Evolutionary conservation across 257 asterid species (phyloP).

Genomic region (Orobanche coerulescens): DNA sequence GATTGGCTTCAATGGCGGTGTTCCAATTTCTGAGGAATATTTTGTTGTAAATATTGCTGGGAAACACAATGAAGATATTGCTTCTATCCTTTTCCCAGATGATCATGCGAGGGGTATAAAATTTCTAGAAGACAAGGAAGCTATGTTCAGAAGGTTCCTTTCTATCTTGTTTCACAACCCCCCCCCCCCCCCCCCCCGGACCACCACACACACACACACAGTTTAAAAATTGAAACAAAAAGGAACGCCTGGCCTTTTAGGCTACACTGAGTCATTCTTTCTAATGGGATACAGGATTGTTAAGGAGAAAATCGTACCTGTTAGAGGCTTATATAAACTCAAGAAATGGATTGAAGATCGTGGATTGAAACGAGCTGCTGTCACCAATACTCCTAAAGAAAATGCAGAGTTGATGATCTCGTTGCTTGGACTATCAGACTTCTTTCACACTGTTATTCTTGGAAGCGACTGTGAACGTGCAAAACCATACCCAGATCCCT

Average conservation of each 20-base stretch:
- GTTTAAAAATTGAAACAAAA: too few species aligned
- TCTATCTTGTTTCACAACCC: too few species aligned
- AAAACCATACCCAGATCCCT: slow-evolving; percentile 89
- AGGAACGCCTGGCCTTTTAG: too few species aligned
- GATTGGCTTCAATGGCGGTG: slow-evolving; percentile 87
- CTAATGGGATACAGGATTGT: slow-evolving; percentile 45
- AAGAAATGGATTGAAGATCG: slow-evolving; percentile 83
- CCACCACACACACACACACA: too few species aligned
- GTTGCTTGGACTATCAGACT: slow-evolving; percentile 73
- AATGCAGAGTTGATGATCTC: slow-evolving; percentile 83
- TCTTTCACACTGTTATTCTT: slow-evolving; percentile 58
- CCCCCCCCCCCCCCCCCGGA: neutral
- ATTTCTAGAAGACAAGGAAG: slow-evolving; percentile 80
- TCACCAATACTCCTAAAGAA: slow-evolving; percentile 80
- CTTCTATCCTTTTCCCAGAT: slow-evolving; percentile 63
- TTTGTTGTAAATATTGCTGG: slow-evolving; percentile 65
- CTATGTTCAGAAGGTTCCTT: slow-evolving; percentile 67
- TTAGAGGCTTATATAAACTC: slow-evolving; percentile 57
- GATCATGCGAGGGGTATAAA: slow-evolving; percentile 68
- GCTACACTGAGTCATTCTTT: slow-evolving; percentile 4
- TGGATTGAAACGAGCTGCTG: slow-evolving; percentile 90
- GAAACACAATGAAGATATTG: slow-evolving; percentile 77
- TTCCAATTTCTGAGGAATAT: slow-evolving; percentile 66
- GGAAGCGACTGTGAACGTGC: slow-evolving; percentile 85
- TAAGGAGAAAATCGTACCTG: slow-evolving; percentile 60